These are phyloP conservation scores for Fraxinus floribunda DNA, from an alignment of 305 asterid species.

Conservation along the genomic window DNA sequence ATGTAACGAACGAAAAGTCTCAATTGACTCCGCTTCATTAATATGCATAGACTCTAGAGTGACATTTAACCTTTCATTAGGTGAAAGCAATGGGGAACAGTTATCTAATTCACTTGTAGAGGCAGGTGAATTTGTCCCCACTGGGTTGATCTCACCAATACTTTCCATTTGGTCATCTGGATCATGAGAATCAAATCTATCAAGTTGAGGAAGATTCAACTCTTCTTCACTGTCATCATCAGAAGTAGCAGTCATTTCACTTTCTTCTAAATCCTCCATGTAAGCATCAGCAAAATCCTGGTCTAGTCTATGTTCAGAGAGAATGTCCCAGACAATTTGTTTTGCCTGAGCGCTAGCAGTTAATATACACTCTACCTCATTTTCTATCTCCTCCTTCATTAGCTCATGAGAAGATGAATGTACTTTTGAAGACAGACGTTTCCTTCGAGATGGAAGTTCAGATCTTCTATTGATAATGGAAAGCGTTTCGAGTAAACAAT, in stretches of 20 bases:
- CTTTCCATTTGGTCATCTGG: conserved; percentile 48
- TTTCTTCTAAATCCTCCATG: conserved; percentile 51
- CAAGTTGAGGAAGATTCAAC: conserved; percentile 21
- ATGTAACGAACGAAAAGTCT: conserved; percentile 12
- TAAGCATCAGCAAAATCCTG: conserved; percentile 63
- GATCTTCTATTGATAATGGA: conserved; percentile 47
- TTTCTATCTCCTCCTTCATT: conserved; percentile 43
- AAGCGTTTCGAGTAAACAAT: conserved; percentile 43
- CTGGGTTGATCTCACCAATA: conserved; percentile 51
- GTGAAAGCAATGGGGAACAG: conserved; percentile 29
- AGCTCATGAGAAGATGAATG: conserved; percentile 26
- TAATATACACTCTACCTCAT: conserved; percentile 64
- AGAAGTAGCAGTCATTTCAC: conserved; percentile 26
- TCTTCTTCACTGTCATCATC: conserved; percentile 38
- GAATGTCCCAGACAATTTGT: conserved; percentile 57
- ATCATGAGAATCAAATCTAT: conserved; percentile 26
- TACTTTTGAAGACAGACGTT: conserved; percentile 10
- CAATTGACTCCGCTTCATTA: conserved; percentile 28
- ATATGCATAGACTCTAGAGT: conserved; percentile 28
- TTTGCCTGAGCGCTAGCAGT: conserved; percentile 72
- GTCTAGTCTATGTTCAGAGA: conserved; percentile 53
- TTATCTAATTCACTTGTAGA: conserved; percentile 27
- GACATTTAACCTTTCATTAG: conserved; percentile 24
- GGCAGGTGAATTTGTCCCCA: conserved; percentile 26
- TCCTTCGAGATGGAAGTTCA: conserved; percentile 22